Conservation (phyloP, 768 basidiomycete genomes). For the Tephrocybe sp. region DNA sequence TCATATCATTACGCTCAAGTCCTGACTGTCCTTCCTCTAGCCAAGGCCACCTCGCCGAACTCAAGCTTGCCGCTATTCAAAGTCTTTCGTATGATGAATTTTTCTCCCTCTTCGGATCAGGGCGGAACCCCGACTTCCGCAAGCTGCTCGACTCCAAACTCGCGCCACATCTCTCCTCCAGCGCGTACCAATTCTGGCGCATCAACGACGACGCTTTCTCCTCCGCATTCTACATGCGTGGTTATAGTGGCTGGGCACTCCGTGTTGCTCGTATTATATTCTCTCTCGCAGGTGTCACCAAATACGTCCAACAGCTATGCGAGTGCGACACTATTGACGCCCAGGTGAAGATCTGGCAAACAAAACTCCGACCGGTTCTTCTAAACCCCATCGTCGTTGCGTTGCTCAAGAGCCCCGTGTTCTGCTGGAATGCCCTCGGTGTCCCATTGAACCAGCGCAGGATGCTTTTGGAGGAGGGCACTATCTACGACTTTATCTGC, state of each 20-base stretch:
- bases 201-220: slow-evolving; percentile 51
- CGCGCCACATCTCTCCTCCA: slow-evolving; percentile 67
- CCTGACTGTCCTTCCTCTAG: slow-evolving; percentile 25
- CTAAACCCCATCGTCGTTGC: slow-evolving; percentile 57
- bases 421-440: slow-evolving; percentile 79
- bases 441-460: slow-evolving; percentile 70
- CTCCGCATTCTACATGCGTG: slow-evolving; percentile 65
- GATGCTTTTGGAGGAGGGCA: slow-evolving; percentile 56
- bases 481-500: slow-evolving; percentile 47
- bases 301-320: slow-evolving; percentile 57
- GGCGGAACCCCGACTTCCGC: slow-evolving; percentile 59
- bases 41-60: slow-evolving; percentile 77
- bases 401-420: slow-evolving; percentile 51
- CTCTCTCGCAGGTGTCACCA: slow-evolving; percentile 53
- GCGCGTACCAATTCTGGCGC: slow-evolving; percentile 78
- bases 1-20: not conserved
- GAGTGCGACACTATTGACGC: slow-evolving; percentile 50
- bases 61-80: slow-evolving; percentile 70
- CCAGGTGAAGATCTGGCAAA: slow-evolving; percentile 63
- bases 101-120: slow-evolving; percentile 67
- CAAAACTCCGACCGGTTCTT: slow-evolving; percentile 59
- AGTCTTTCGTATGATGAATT: slow-evolving; percentile 59
- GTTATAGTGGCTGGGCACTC: slow-evolving; percentile 69
- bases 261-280: slow-evolving; percentile 61
- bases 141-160: slow-evolving; percentile 57